Evolutionary conservation across 202 grass and related monocot genomes (phyloP).

Genomic region (Musa balbisiana): DNA sequence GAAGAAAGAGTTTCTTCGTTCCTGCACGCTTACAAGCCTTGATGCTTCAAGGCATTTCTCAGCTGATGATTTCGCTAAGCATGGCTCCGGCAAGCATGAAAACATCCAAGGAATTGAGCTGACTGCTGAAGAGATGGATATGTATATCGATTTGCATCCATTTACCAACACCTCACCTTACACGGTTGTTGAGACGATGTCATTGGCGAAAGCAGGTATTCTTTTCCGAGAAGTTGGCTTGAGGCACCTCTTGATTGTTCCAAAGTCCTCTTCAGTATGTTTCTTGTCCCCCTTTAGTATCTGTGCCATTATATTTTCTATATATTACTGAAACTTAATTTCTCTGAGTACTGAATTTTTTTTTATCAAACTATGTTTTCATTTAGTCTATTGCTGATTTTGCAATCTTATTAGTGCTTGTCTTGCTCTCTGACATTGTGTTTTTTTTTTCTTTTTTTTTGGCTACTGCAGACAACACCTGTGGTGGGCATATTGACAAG

Average conservation of each 20-base stretch:
- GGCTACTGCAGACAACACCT: constrained; percentile 49
- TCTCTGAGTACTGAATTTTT: background rate
- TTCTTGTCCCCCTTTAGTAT: background rate
- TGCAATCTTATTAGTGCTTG: background rate
- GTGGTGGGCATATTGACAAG: constrained; percentile 91
- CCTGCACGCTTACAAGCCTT: constrained; percentile 24
- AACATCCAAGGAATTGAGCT: constrained; percentile 57
- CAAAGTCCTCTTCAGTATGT: constrained; percentile 64
- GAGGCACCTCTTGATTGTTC: constrained; percentile 87
- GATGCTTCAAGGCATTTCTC: constrained; percentile 51
- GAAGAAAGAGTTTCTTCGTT: constrained; percentile 52
- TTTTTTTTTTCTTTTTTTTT: background rate
- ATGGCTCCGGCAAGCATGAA: constrained; percentile 65
- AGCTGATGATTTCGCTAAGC: constrained; percentile 70
- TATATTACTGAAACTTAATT: background rate
- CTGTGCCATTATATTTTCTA: background rate
- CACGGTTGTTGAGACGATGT: constrained; percentile 98
- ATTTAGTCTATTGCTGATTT: background rate
- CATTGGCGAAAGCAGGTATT: constrained; percentile 81
- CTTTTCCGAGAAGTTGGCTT: constrained; percentile 89
- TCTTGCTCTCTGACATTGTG: background rate
- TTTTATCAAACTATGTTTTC: too few relatives aligned
- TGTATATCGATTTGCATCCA: constrained; percentile 91
- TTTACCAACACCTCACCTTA: constrained; percentile 94
- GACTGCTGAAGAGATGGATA: constrained; percentile 71